A percentile compares a stretch with the other conserved stretches of the same genome.
These are phyloP conservation scores for Xylaria sp. DNA, from an alignment of 2,329 filamentous ascomycete genomes.

Conservation along the genomic window DNA sequence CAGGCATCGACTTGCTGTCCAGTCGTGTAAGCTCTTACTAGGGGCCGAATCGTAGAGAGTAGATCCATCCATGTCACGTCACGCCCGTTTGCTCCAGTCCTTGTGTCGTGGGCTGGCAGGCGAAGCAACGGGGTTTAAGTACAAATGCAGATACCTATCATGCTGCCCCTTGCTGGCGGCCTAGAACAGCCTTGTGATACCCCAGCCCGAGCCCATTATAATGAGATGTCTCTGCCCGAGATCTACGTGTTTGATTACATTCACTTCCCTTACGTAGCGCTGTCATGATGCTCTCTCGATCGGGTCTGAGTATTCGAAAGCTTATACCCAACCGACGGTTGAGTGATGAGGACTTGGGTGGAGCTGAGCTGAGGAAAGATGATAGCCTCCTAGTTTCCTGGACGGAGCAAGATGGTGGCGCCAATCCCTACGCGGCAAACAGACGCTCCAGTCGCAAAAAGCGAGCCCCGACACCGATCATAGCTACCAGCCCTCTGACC, in stretches of 20 bases:
- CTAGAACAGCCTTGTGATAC: conserved; percentile 45
- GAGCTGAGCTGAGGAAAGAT: conserved; percentile 42
- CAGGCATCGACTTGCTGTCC: conserved; percentile 33
- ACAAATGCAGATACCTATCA: conserved; percentile 38
- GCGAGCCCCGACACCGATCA: conserved; percentile 52
- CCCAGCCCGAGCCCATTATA: conserved; percentile 45
- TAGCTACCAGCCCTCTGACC: conserved; percentile 54
- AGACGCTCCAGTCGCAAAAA: conserved; percentile 48
- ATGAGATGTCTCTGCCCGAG: conserved; percentile 44
- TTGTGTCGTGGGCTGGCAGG: conserved; percentile 27
- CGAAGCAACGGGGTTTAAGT: conserved; percentile 45
- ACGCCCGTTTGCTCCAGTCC: conserved; percentile 32
- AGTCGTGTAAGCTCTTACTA: conserved; percentile 3
- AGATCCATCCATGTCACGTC: conserved; percentile 44
- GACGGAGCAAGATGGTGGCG: conserved; percentile 39
- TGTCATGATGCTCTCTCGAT: conserved; percentile 55
- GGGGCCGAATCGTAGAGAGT: conserved; percentile 11
- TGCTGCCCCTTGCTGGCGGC: conserved; percentile 38
- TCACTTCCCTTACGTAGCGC: conserved; percentile 43
- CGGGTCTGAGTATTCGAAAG: conserved; percentile 58
- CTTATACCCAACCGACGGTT: conserved; percentile 53
- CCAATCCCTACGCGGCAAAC: conserved; percentile 44
- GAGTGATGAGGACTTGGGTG: conserved; percentile 43
- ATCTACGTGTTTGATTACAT: conserved; percentile 44
- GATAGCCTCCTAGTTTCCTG: conserved; percentile 4